Base-by-base conservation (phyloP, 257 asterid species). In the Solanum tarijense region DNA sequence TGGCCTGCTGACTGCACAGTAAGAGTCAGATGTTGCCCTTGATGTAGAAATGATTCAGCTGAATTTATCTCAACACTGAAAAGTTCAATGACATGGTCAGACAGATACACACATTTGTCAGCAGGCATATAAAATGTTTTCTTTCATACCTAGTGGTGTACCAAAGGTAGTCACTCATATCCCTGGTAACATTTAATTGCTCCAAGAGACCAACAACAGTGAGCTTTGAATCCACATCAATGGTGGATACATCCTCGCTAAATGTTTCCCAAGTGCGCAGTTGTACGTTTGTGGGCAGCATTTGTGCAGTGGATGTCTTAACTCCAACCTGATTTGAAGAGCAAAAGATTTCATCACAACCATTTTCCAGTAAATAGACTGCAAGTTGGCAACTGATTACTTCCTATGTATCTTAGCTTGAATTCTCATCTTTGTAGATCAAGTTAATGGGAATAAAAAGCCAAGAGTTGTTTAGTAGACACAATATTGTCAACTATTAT, bases 161-260 rank as follows among this genome's bases (percentile, higher is more conserved):
- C 99, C 99, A 97, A 27, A 97, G 95, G 87, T 97, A 97, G 89
- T 97, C 99, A 88, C 95, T 97, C 86, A 90, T 87, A 89, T 97
- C 99, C 93, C 98, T 90, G 20, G 99, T 97, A 90, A 97, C 98
- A 89, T 94, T 94, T 87, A 97, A 86, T 89, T 97, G 99, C 90
- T 97, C 99, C 93, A 97, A 75, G 38, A 97, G 94, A 86, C 99
- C 98, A 35, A 32, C 75, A 69, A 91, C 93, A 14, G 96, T 90
- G 86, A 95, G 81, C 84, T 92, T 92, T 84, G 98, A 89, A 88
- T 97, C 99, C 6, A 35, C 90, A 12, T 93, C 93, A 20, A 72
- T 43, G 18, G 93, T 87, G 9, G 95, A 91, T 75, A 91, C 41
- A 72, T 94, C 98, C 90, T 97, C 99, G 2, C 87, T 93, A 91